Evolutionary conservation across 805 yeast species (phyloP).

Genomic region (Teunomyces stri): DNA sequence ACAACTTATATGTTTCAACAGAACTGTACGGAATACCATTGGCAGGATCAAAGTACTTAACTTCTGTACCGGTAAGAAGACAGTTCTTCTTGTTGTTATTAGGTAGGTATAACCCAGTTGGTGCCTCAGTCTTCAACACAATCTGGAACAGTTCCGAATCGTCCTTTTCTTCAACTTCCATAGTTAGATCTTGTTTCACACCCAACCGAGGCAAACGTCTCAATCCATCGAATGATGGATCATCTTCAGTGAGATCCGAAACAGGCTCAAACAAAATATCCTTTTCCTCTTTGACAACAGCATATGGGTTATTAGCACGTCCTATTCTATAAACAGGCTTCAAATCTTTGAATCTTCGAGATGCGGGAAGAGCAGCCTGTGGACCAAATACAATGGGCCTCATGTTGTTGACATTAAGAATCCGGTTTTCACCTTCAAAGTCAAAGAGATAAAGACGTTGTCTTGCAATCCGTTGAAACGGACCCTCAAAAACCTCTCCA

Average conservation of each 20-base stretch:
- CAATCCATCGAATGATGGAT: slow-evolving; percentile 41
- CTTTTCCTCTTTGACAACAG: slow-evolving; percentile 27
- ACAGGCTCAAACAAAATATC: slow-evolving; percentile 36
- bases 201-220: slow-evolving; percentile 63
- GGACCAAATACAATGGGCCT: slow-evolving; percentile 55
- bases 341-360: slow-evolving; percentile 52
- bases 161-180: slow-evolving; percentile 41
- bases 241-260: slow-evolving; percentile 33
- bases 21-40: slow-evolving; percentile 84
- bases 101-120: slow-evolving; percentile 69
- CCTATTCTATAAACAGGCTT: slow-evolving; percentile 50
- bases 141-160: slow-evolving; percentile 44
- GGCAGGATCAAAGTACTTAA: slow-evolving; percentile 82
- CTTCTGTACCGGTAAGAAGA: slow-evolving; percentile 73
- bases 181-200: slow-evolving; percentile 42
- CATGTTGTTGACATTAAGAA: slow-evolving; percentile 18
- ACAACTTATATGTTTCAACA: slow-evolving; percentile 73
- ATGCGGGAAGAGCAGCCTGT: slow-evolving; percentile 51
- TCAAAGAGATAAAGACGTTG: slow-evolving; percentile 55
- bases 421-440: slow-evolving; percentile 35
- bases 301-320: slow-evolving; percentile 36
- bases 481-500: slow-evolving; percentile 54
- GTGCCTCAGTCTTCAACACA: slow-evolving; percentile 62
- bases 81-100: slow-evolving; percentile 68
- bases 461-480: slow-evolving; percentile 57